Base-by-base conservation (phyloP, 371 early-diverging fungal species). In the Gilbertella persicaria region DNA sequence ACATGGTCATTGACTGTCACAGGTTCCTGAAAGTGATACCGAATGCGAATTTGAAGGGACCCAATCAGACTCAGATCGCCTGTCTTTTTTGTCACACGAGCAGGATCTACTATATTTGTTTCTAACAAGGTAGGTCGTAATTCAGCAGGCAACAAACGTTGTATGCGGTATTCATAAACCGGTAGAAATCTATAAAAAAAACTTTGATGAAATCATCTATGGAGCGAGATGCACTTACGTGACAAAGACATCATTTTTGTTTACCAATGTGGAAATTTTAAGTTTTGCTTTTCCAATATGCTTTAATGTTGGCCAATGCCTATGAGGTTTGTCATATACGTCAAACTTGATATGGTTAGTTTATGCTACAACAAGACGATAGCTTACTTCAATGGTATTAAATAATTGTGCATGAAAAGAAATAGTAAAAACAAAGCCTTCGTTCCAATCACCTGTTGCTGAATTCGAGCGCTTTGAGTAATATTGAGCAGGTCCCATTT, bases 261-360 rank as follows among this genome's bases (percentile, higher is more conserved):
- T 53, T 16, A 66, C 64, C 1, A 78, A 36, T 13, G 48, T 61
- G 7, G 63, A 58, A 39, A 78, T 67, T 37, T 72, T 65, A 28
- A 78, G 55, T 41, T 74, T 78, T 1, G 75, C 75, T 50, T 78
- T 78, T 3, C 73, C 78, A 30, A 78, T 54, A 36, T 78, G 78
- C 8, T 58, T 59, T 4, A 58, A 45, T 37, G 66, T 67, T 29
- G 57, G 50, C 46, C 63, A 65, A 66, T 69, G 68, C 19, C 62
- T 60, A 24, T 60, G 69, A 20, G 53, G 59, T 41, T 68, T 70
- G 49, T 78, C 75, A 38, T 74, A 78, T 44, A 78, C 49, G 51
- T 64, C 65, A 17, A 64, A 41, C 65, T 64, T 53, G 19, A 17
- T 16, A 17, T 36, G 14, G 33, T 10, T 25, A 19, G 26, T 4